phyloP scores from a whole-genome alignment of 176 grass and related monocot genomes.

The Lolium rigidum region DNA sequence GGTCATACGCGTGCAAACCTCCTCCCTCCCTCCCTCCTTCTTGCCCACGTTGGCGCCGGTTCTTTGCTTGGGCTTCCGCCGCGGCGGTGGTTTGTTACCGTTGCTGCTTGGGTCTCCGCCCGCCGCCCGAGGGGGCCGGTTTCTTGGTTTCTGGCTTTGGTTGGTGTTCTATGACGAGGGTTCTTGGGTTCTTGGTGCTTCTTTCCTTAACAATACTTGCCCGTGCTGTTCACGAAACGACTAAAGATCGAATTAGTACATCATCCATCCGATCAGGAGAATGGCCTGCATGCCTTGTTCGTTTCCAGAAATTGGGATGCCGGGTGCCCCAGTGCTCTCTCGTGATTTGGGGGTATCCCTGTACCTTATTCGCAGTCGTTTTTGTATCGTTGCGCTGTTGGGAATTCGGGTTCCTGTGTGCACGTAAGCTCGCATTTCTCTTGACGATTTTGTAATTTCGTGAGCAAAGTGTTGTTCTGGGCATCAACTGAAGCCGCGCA shows the following conservation, averaged over 20 bases:
- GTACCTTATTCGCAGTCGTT: neutral
- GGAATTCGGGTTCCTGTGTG: neutral
- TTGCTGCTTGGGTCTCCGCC: constrained; percentile 16
- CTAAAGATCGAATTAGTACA: neutral
- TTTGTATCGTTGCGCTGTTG: neutral
- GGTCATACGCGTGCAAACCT: constrained; percentile 16
- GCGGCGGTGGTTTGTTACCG: neutral
- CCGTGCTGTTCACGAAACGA: neutral
- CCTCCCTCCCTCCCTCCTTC: neutral
- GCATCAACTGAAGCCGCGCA: neutral
- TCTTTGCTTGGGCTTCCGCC: neutral
- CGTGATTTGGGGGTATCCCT: neutral
- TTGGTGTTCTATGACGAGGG: constrained; percentile 7
- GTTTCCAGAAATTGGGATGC: neutral
- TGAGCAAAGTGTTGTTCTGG: constrained; percentile 6
- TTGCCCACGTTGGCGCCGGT: neutral
- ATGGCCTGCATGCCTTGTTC: neutral
- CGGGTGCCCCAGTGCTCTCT: neutral
- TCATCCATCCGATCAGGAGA: neutral
- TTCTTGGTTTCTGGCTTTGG: neutral
- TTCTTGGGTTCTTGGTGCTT: constrained; percentile 27
- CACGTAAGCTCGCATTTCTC: neutral
- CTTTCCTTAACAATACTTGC: neutral
- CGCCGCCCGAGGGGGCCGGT: neutral
- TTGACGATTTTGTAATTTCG: neutral